Base-by-base conservation (phyloP, 2,329 filamentous ascomycete species). In the Penicillium sp. region DNA sequence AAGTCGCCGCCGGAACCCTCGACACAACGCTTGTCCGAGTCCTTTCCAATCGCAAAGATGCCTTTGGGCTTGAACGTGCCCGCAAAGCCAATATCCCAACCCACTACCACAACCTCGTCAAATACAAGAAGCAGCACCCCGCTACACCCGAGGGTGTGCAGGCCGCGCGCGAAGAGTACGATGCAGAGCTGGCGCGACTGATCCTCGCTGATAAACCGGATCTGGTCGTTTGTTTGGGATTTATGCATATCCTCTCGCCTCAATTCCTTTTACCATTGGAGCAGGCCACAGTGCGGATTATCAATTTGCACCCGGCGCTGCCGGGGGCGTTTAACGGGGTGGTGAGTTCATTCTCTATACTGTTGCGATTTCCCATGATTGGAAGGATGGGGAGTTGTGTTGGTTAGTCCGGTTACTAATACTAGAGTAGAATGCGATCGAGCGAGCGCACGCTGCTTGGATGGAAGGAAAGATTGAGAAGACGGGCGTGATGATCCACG, bases 401-500 rank as follows among this genome's bases (percentile, higher is more conserved):
- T 27, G 9, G 25, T 25, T 14, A 12, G 7, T 13, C 5, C 28
- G 12, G 22, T 8, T 41, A n/a, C 8, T 43, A 12, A 20, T 9
- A 13, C 13, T 39, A 20, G 5, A n/a, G 6, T 39, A 67, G 48
- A 66, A 75, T 48, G 88, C 87, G 11, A 93, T 95, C 52, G 78
- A 84, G 52, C 73, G 85, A 15, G 86, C 88, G 2, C 87, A 79
- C 64, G 73, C 77, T 31, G 86, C 85, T 40, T 88, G 84, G 59
- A 64, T 80, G 57, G 75, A 74, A 47, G 75, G 86, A 7, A 76
- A 80, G 53, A 74, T 84, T 49, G 74, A 75, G 48, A 75, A 73
- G 48, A 88, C 78, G 0, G 88, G 89, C 0, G 81, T 93, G 37
- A 95, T 94, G 89, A 79, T 87, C 11, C 88, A 95, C 66, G 82